Evolutionary conservation across 139 green algal species (phyloP).

Genomic region (Tetradesmus lagerheimii): DNA sequence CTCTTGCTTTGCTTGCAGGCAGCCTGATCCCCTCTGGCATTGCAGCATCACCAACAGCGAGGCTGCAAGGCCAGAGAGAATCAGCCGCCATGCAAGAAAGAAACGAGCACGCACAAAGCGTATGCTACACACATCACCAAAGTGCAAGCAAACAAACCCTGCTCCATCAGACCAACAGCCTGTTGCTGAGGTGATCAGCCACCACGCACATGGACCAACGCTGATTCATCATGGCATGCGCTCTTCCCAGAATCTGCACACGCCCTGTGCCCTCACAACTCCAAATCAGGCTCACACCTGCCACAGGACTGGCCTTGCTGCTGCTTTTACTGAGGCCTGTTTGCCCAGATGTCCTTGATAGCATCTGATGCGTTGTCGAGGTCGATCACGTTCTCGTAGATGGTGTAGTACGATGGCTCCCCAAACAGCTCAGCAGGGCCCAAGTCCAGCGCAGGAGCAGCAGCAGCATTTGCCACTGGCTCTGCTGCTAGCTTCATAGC

Average conservation of each 20-base stretch:
- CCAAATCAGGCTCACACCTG: not conserved
- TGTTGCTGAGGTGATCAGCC: no score
- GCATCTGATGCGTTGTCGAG: slow-evolving; percentile 7
- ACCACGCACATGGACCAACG: not conserved
- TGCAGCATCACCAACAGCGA: no score
- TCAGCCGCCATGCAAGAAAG: no score
- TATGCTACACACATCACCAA: not conserved
- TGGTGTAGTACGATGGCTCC: not conserved
- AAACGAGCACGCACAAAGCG: not conserved
- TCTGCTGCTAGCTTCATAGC: not conserved
- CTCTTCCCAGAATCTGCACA: not conserved
- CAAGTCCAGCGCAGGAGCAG: not conserved
- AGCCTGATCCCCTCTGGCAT: no score
- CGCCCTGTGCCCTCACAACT: not conserved
- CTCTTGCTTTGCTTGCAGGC: no score
- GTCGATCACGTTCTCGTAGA: not conserved
- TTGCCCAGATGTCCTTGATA: slow-evolving; percentile 36
- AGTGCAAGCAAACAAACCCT: not conserved
- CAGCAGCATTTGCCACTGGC: not conserved
- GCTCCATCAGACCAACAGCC: not conserved
- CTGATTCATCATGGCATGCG: not conserved
- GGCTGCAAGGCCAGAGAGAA: no score
- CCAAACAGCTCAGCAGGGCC: not conserved
- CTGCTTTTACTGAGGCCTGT: slow-evolving; percentile 31
- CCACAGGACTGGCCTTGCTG: no score